phyloP scores from a whole-genome alignment of 768 basidiomycete genomes.

The Trametes cingulata region DNA sequence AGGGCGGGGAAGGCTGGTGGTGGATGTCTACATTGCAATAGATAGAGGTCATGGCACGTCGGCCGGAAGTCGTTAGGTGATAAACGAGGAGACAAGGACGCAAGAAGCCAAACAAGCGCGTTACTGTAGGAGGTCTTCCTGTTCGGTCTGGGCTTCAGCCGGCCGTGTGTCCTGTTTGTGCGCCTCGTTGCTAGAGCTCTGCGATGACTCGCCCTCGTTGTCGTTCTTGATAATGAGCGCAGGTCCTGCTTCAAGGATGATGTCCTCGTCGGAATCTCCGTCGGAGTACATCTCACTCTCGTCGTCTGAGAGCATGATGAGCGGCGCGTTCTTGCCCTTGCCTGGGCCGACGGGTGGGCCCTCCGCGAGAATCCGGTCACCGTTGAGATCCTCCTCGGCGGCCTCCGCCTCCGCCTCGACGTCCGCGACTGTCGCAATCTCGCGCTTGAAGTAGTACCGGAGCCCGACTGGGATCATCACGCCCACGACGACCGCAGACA shows the following conservation, averaged over 20 bases:
- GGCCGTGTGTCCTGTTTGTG: slow-evolving; percentile 11
- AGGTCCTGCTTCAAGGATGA: slow-evolving; percentile 77
- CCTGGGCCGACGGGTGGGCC: slow-evolving; percentile 50
- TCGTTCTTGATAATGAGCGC: slow-evolving; percentile 47
- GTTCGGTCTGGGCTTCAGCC: slow-evolving; percentile 12
- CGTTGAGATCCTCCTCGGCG: slow-evolving; percentile 28
- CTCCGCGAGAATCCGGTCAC: slow-evolving; percentile 53
- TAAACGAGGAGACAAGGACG: not conserved
- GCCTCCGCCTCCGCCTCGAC: slow-evolving; percentile 38
- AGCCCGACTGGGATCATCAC: slow-evolving; percentile 93
- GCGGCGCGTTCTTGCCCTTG: slow-evolving; percentile 41
- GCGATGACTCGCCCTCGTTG: slow-evolving; percentile 1
- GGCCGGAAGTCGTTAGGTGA: slow-evolving; percentile 16
- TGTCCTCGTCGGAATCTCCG: slow-evolving; percentile 61
- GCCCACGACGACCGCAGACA: slow-evolving; percentile 83
- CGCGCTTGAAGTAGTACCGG: slow-evolving; percentile 76
- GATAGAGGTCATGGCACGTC: slow-evolving; percentile 6
- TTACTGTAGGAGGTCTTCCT: slow-evolving; percentile 9
- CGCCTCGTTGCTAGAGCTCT: not conserved
- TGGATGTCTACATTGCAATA: slow-evolving; percentile 12
- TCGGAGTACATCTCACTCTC: slow-evolving; percentile 42
- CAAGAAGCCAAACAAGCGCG: not conserved
- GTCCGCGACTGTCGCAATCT: slow-evolving; percentile 46
- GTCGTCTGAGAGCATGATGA: slow-evolving; percentile 35
- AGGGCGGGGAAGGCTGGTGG: not conserved